phyloP scores from a whole-genome alignment of 257 asterid genomes.

The Echites panduratus region DNA sequence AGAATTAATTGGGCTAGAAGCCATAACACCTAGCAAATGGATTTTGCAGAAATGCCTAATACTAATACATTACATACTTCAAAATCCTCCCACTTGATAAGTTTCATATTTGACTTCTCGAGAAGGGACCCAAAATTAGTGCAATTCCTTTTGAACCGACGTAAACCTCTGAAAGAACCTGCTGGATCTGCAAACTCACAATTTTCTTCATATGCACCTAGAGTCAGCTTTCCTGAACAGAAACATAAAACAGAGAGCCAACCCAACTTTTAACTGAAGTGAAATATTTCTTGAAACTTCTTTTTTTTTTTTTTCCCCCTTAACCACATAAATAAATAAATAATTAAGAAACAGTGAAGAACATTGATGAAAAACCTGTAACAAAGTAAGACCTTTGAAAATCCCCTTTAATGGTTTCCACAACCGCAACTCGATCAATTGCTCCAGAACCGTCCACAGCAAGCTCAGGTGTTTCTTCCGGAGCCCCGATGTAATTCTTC shows the following conservation, averaged over 20 bases:
- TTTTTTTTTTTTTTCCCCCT: no score
- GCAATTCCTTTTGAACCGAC: constrained; percentile 80
- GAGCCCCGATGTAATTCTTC: constrained; percentile 15
- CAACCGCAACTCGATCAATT: constrained; percentile 51
- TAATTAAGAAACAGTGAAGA: no score
- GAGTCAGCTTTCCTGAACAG: constrained; percentile 58
- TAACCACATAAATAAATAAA: no score
- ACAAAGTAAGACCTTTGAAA: constrained; percentile 78
- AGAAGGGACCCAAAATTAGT: constrained; percentile 91
- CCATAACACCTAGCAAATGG: background rate
- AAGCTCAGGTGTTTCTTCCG: constrained; percentile 31
- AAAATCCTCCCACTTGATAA: constrained; percentile 89
- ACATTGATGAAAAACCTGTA: constrained; percentile 44
- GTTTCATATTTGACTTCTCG: constrained; percentile 69
- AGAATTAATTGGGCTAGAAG: no score
- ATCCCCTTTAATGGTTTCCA: constrained; percentile 61
- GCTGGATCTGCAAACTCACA: constrained; percentile 99
- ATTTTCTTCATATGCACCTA: constrained; percentile 76
- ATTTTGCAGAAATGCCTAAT: constrained; percentile 5
- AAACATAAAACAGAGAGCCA: background rate
- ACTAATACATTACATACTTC: constrained; percentile 37
- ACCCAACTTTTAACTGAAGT: background rate
- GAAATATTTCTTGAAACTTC: no score
- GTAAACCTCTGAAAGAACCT: constrained; percentile 76
- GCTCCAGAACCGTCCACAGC: constrained; percentile 46